Percentiles rank a stretch among this genome's conserved stretches.
Evolutionary conservation across 2,329 filamentous ascomycete genomes (phyloP).

Genomic region (Colletotrichum chrysophilum): DNA sequence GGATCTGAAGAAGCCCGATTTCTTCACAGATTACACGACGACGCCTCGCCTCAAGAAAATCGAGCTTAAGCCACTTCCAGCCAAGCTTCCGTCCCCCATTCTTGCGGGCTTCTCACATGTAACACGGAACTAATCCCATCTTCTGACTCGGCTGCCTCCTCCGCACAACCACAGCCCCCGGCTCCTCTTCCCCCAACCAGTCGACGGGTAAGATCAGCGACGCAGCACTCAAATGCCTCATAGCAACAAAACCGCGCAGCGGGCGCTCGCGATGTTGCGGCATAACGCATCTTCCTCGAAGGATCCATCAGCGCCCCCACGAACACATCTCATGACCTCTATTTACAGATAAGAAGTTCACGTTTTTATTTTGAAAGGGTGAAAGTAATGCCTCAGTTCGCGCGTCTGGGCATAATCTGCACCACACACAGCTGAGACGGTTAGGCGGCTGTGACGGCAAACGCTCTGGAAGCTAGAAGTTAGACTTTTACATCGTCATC

Average conservation of each 20-base stretch:
- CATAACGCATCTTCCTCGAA: background rate
- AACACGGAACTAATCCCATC: background rate
- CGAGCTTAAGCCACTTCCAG: background rate
- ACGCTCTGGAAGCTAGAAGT: background rate
- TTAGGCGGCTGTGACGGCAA: background rate
- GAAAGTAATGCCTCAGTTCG: background rate
- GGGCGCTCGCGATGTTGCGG: background rate
- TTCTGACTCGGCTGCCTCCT: background rate
- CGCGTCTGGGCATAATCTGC: background rate
- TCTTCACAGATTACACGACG: background rate
- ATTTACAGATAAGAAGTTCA: background rate
- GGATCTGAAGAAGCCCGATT: background rate
- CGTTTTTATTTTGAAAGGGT: background rate
- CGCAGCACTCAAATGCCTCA: background rate
- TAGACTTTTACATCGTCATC: background rate
- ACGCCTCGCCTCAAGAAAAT: background rate
- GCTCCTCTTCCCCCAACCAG: background rate
- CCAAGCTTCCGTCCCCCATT: background rate
- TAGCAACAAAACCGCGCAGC: background rate
- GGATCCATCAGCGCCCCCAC: background rate
- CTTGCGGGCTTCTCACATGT: constrained; percentile 5
- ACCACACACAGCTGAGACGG: background rate
- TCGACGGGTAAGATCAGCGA: background rate
- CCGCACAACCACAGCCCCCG: background rate
- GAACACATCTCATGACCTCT: background rate